These are phyloP conservation scores for Starmerella asiatica DNA, from an alignment of 805 yeast genomes.

Conservation along the genomic window DNA sequence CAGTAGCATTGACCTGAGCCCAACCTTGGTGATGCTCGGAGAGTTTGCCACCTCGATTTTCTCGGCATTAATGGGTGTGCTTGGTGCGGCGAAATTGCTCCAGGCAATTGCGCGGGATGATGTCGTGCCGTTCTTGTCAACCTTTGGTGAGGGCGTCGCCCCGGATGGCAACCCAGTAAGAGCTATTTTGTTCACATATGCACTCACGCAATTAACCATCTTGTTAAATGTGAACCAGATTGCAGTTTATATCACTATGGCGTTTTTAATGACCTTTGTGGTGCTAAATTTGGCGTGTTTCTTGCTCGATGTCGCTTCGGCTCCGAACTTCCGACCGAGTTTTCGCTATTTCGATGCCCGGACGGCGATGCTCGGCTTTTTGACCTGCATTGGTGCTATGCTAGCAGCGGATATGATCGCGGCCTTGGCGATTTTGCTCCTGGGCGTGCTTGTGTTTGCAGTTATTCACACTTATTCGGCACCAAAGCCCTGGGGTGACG, in stretches of 20 bases:
- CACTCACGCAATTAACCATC: slow-evolving; percentile 68
- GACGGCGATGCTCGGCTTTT: slow-evolving; percentile 69
- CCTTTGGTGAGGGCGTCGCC: slow-evolving; percentile 41
- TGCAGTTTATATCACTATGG: slow-evolving; percentile 94
- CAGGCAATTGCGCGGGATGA: slow-evolving; percentile 85
- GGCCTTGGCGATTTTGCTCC: slow-evolving; percentile 60
- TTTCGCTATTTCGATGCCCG: slow-evolving; percentile 71
- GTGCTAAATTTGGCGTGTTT: slow-evolving; percentile 92
- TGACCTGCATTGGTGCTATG: slow-evolving; percentile 69
- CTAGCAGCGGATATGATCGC: slow-evolving; percentile 85
- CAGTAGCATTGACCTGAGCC: slow-evolving; percentile 63
- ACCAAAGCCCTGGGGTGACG: slow-evolving; percentile 97
- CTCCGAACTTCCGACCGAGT: slow-evolving; percentile 97
- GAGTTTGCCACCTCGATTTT: slow-evolving; percentile 83
- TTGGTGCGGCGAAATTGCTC: slow-evolving; percentile 84
- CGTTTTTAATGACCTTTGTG: slow-evolving; percentile 88
- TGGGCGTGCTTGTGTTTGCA: slow-evolving; percentile 52
- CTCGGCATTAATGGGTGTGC: slow-evolving; percentile 87
- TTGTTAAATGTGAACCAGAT: slow-evolving; percentile 86
- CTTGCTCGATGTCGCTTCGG: slow-evolving; percentile 71
- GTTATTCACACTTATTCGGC: slow-evolving; percentile 83
- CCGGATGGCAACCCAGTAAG: slow-evolving; percentile 43
- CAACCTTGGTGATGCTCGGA: slow-evolving; percentile 63
- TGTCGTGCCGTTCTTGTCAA: slow-evolving; percentile 64
- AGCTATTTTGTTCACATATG: slow-evolving; percentile 65